phyloP scores from a whole-genome alignment of 768 basidiomycete genomes.

The Trametes gibbosa region DNA sequence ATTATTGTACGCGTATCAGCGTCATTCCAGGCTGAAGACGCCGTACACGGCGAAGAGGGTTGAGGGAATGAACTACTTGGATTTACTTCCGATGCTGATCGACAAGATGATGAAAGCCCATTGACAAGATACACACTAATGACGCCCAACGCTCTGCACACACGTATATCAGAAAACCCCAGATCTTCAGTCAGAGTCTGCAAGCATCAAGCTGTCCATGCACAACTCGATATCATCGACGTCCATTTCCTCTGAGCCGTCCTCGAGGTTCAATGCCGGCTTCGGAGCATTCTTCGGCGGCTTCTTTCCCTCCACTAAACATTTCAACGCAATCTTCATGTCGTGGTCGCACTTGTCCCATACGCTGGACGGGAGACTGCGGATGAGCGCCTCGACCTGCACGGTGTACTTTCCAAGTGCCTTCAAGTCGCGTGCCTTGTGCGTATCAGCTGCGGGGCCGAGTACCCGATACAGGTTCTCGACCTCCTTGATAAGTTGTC shows the following conservation, averaged over 20 bases:
- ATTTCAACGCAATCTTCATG: slow-evolving; percentile 20
- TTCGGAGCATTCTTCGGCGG: slow-evolving; percentile 10
- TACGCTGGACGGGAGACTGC: background rate
- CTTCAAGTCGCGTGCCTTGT: slow-evolving; percentile 13
- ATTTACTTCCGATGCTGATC: too few species aligned
- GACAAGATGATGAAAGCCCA: too few species aligned
- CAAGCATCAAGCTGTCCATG: background rate
- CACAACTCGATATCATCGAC: background rate
- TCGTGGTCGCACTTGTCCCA: slow-evolving; percentile 12
- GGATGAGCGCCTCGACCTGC: slow-evolving; percentile 17
- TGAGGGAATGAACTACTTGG: too few species aligned
- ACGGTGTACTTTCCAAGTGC: slow-evolving; percentile 11
- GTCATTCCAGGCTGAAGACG: too few species aligned
- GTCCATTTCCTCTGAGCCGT: background rate
- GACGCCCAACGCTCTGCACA: background rate
- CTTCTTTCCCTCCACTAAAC: slow-evolving; percentile 20
- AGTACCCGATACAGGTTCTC: slow-evolving; percentile 18
- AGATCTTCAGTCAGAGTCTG: background rate
- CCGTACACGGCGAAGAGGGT: too few species aligned
- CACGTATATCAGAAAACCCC: background rate
- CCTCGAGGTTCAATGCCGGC: slow-evolving; percentile 3
- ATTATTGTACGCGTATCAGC: too few species aligned
- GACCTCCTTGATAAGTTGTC: slow-evolving; percentile 7
- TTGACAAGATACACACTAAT: too few species aligned
- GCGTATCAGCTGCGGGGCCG: slow-evolving; percentile 16